Percentiles rank a stretch among this genome's conserved stretches.
Conservation (phyloP, 2,329 filamentous ascomycete species). For the Talaromyces sp. region DNA sequence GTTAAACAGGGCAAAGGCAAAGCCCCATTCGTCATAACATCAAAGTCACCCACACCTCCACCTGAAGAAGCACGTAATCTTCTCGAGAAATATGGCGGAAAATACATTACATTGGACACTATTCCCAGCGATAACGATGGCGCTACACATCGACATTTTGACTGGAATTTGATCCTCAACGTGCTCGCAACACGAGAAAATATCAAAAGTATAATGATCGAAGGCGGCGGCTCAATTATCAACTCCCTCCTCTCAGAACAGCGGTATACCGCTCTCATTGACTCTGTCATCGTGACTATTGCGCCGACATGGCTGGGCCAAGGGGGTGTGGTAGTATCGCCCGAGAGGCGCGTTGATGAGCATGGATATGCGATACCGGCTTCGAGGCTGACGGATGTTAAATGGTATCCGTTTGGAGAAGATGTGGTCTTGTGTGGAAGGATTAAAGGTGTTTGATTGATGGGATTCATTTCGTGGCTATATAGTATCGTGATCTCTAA, state of each 20-base stretch:
- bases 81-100: conserved; percentile 29
- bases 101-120: conserved; percentile 28
- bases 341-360: conserved; percentile 53
- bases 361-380: conserved; percentile 58
- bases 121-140: background rate
- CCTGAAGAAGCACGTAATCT: conserved; percentile 22
- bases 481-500: background rate
- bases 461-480: background rate
- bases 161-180: conserved; percentile 62
- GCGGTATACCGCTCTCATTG: conserved; percentile 48
- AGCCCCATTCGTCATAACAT: conserved; percentile 66
- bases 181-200: conserved; percentile 57
- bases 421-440: conserved; percentile 77
- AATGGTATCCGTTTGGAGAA: conserved; percentile 73
- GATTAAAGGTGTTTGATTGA: conserved; percentile 30
- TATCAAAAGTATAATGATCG: conserved; percentile 74
- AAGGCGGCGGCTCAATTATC: conserved; percentile 79
- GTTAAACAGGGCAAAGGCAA: conserved; percentile 61
- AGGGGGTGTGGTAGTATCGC: conserved; percentile 75
- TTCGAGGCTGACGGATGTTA: conserved; percentile 56
- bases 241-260: conserved; percentile 67
- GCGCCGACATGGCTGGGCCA: conserved; percentile 82
- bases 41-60: conserved; percentile 17
- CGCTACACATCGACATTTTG: conserved; percentile 25
- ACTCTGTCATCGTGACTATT: conserved; percentile 80